Percentiles rank a stretch among this genome's conserved stretches.
Evolutionary conservation across 805 yeast species (phyloP).

Genomic region (Candida michaelii): DNA sequence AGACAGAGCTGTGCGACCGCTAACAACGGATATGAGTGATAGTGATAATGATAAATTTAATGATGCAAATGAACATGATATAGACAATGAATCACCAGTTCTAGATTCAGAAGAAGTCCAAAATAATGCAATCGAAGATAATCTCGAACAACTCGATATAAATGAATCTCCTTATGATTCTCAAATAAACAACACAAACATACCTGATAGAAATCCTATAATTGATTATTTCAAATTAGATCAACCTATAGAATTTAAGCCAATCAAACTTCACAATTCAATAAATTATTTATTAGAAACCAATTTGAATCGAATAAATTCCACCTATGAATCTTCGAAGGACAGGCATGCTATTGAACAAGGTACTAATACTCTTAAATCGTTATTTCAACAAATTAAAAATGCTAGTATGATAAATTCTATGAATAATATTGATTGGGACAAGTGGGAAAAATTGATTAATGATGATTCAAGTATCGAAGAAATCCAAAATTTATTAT

Average conservation of each 20-base stretch:
- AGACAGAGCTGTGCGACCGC: conserved; percentile 1
- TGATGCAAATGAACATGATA: neutral
- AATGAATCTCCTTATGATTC: neutral
- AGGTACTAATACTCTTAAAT: conserved; percentile 38
- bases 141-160: neutral
- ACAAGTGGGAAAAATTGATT: conserved; percentile 83
- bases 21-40: conserved; percentile 7
- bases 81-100: neutral
- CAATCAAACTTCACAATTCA: neutral
- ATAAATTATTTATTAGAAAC: conserved; percentile 55
- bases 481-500: conserved; percentile 61
- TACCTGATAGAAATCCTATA: conserved; percentile 11
- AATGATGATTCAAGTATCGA: conserved; percentile 74
- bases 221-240: conserved; percentile 11
- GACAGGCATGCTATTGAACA: conserved; percentile 42
- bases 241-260: conserved; percentile 14
- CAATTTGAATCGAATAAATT: conserved; percentile 56
- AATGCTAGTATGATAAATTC: conserved; percentile 14
- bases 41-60: neutral
- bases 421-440: conserved; percentile 60
- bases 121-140: neutral
- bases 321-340: conserved; percentile 50
- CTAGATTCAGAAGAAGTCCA: neutral
- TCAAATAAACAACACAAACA: neutral
- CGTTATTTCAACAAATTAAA: conserved; percentile 25